Evolutionary conservation across 768 basidiomycete species (phyloP).

Genomic region (Tulasnella sp.): DNA sequence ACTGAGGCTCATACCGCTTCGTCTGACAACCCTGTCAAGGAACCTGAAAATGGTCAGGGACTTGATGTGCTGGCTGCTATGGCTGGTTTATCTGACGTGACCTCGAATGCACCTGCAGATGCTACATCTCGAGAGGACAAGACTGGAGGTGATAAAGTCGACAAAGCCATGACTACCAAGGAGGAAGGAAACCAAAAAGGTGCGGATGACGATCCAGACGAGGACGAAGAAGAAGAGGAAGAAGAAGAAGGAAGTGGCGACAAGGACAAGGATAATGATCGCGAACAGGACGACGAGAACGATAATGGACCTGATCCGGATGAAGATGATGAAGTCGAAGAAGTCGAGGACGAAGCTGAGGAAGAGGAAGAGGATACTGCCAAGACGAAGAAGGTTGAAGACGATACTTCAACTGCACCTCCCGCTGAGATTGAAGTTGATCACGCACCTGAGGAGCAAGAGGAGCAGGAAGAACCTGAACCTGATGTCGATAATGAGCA

Average conservation of each 20-base stretch:
- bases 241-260: conserved; percentile 41
- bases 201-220: conserved; percentile 6
- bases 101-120: too few species aligned
- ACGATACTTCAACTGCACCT: not conserved
- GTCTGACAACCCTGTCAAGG: too few species aligned
- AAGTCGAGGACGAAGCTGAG: conserved; percentile 5
- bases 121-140: not conserved
- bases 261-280: conserved; percentile 18
- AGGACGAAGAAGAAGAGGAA: conserved; percentile 24
- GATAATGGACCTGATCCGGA: conserved; percentile 2
- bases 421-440: conserved; percentile 16
- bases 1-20: too few species aligned
- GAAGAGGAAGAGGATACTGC: not conserved
- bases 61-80: too few species aligned
- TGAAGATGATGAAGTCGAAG: conserved; percentile 10
- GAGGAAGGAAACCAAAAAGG: not conserved
- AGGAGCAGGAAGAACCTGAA: conserved; percentile 18
- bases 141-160: not conserved
- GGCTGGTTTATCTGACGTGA: too few species aligned
- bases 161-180: not conserved
- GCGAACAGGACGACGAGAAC: not conserved
- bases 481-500: conserved; percentile 10
- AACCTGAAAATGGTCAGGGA: too few species aligned
- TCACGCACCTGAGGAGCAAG: conserved; percentile 24
- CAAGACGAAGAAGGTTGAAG: too few species aligned